These are phyloP conservation scores for Termitomyces sp. DNA, from an alignment of 768 basidiomycete genomes.

Conservation along the genomic window DNA sequence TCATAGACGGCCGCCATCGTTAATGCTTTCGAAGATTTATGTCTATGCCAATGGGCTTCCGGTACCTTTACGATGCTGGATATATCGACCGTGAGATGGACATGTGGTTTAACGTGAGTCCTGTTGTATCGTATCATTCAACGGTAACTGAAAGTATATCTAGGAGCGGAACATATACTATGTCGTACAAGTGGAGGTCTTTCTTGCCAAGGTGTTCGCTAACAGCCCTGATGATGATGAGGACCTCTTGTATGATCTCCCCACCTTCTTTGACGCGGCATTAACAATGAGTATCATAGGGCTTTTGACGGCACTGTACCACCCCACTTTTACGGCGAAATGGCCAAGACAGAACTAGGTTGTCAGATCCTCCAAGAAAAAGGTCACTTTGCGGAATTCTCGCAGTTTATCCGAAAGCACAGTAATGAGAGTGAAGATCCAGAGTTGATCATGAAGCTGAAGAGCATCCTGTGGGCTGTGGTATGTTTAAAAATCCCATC, in stretches of 20 bases:
- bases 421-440: constrained; percentile 79
- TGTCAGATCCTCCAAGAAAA: constrained; percentile 88
- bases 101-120: constrained; percentile 86
- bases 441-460: constrained; percentile 82
- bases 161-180: constrained; percentile 94
- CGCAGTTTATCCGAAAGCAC: constrained; percentile 85
- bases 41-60: constrained; percentile 89
- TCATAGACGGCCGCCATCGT: not conserved
- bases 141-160: not conserved
- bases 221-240: constrained; percentile 60
- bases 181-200: constrained; percentile 91
- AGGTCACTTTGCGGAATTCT: constrained; percentile 88
- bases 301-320: constrained; percentile 85
- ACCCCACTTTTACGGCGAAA: constrained; percentile 95
- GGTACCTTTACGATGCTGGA: constrained; percentile 84
- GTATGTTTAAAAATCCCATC: constrained; percentile 45
- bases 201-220: constrained; percentile 75
- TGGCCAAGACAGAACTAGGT: constrained; percentile 94
- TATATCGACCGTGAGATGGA: constrained; percentile 97
- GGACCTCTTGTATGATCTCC: constrained; percentile 44
- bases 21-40: constrained; percentile 61
- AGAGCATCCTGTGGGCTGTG: constrained; percentile 95
- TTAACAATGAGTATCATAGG: constrained; percentile 26
- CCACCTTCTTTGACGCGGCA: not conserved
- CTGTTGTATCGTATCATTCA: not conserved